phyloP scores from a whole-genome alignment of 2,329 filamentous ascomycete species.

The Capronia coronata region DNA sequence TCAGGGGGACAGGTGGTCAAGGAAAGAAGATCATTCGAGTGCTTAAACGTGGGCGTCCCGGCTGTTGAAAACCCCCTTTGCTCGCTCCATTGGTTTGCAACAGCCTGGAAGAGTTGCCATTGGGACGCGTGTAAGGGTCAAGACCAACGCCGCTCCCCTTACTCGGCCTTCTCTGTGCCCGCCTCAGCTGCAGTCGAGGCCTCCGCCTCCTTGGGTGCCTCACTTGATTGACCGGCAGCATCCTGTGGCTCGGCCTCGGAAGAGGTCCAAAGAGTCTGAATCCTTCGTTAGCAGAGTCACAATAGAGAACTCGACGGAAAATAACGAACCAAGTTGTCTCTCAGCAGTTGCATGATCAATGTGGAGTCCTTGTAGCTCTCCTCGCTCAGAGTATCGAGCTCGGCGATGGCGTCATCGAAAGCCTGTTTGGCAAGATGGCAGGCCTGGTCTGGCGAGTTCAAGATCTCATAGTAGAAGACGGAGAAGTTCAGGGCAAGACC shows the following conservation, averaged over 20 bases:
- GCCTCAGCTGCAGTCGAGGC: constrained; percentile 23
- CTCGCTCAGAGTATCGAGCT: constrained; percentile 94
- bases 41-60: constrained; percentile 12
- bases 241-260: constrained; percentile 85
- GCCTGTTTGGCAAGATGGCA: constrained; percentile 96
- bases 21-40: constrained; percentile 20
- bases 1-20: constrained; percentile 13
- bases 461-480: constrained; percentile 99
- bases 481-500: constrained; percentile 93
- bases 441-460: constrained; percentile 96
- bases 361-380: constrained; percentile 99
- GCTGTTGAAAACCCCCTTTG: constrained; percentile 8
- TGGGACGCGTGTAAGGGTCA: not conserved
- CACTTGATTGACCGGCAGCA: constrained; percentile 31
- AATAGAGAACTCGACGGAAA: not conserved
- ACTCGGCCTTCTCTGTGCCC: constrained; percentile 27
- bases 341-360: constrained; percentile 96
- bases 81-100: constrained; percentile 1
- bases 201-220: constrained; percentile 27
- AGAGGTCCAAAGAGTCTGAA: constrained; percentile 94
- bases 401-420: constrained; percentile 94
- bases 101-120: not conserved
- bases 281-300: constrained; percentile 29
- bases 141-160: constrained; percentile 5
- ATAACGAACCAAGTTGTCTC: constrained; percentile 78